Conservation (phyloP, 768 basidiomycete genomes). For the Naganishia vaughanmartiniae region DNA sequence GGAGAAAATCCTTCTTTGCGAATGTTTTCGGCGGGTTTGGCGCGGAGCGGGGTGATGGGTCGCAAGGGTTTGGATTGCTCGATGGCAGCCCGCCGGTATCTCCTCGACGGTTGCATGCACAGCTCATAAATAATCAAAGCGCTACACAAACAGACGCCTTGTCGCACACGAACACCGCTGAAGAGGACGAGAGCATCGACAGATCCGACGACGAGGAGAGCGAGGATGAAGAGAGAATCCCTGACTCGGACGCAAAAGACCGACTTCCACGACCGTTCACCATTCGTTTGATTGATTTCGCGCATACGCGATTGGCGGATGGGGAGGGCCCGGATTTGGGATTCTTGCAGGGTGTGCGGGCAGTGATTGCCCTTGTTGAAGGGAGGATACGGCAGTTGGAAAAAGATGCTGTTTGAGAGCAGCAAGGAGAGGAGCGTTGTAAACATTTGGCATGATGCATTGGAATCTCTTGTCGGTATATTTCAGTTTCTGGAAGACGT, state of each 20-base stretch:
- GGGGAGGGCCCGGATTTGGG: slow-evolving; percentile 77
- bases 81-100: neutral
- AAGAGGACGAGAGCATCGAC: neutral
- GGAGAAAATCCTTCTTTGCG: slow-evolving; percentile 9
- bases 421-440: neutral
- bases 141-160: neutral
- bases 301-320: slow-evolving; percentile 69
- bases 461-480: too few species aligned
- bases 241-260: slow-evolving; percentile 28
- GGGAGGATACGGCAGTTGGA: slow-evolving; percentile 55
- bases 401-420: neutral
- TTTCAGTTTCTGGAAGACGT: too few species aligned
- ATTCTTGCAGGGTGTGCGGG: slow-evolving; percentile 70
- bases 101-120: neutral
- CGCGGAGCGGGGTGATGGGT: slow-evolving; percentile 25
- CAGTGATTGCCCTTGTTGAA: slow-evolving; percentile 63
- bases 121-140: neutral
- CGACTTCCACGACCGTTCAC: slow-evolving; percentile 58
- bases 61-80: slow-evolving; percentile 25
- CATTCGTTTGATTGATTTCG: slow-evolving; percentile 89
- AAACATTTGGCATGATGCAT: too few species aligned
- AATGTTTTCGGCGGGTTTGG: slow-evolving; percentile 21
- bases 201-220: slow-evolving; percentile 14
- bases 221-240: slow-evolving; percentile 26
- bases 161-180: neutral